A percentile compares a stretch with the other conserved stretches of the same genome.
phyloP scores from a whole-genome alignment of 2,329 filamentous ascomycete species.

The Xylaria arbuscula region DNA sequence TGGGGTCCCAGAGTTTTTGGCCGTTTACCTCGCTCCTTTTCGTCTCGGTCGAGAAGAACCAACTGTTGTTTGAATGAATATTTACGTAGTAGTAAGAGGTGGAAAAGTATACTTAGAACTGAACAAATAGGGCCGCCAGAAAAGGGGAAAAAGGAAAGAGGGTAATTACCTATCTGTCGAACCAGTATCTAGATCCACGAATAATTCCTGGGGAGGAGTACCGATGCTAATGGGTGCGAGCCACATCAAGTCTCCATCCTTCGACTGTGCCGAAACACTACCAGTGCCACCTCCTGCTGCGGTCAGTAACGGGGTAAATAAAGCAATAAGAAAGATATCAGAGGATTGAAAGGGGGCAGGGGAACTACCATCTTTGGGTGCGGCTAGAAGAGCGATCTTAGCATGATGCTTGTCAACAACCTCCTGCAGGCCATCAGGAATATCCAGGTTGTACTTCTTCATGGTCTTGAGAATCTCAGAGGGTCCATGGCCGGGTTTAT shows the following conservation, averaged over 20 bases:
- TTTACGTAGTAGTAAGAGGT: too few species aligned
- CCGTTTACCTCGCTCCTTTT: conserved; percentile 58
- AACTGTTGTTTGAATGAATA: conserved; percentile 52
- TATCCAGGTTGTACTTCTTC: conserved; percentile 50
- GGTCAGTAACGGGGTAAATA: background rate
- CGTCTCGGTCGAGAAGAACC: conserved; percentile 65
- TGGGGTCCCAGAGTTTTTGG: conserved; percentile 56
- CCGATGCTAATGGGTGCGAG: conserved; percentile 59
- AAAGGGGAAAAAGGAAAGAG: background rate
- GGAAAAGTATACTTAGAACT: conserved; percentile 25
- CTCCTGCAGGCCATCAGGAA: conserved; percentile 47
- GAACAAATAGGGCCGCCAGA: background rate
- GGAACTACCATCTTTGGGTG: conserved; percentile 33
- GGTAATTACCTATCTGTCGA: conserved; percentile 70
- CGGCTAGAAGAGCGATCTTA: conserved; percentile 36
- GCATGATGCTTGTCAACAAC: conserved; percentile 44
- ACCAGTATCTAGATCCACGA: conserved; percentile 64
- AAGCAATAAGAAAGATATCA: background rate
- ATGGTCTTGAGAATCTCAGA: conserved; percentile 48
- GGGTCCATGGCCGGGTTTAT: conserved; percentile 45
- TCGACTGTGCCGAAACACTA: conserved; percentile 34
- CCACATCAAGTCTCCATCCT: conserved; percentile 57
- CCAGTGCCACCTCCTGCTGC: conserved; percentile 36
- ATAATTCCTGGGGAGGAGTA: conserved; percentile 60
- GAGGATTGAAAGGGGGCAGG: background rate